phyloP scores from a whole-genome alignment of 140 eudicot species.

The Cichorium intybus region DNA sequence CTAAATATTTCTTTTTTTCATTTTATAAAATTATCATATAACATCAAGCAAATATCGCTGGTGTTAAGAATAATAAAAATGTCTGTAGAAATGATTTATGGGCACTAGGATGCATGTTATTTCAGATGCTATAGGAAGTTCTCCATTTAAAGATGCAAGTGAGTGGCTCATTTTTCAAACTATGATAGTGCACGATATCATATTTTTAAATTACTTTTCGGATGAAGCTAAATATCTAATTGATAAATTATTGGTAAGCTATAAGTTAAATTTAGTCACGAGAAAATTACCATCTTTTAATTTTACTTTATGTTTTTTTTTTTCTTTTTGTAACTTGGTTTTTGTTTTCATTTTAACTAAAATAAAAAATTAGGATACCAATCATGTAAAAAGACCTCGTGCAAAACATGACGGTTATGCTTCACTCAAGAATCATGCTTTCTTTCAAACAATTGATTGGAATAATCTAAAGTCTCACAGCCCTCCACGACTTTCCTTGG shows the following conservation, averaged over 20 bases:
- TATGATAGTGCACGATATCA: slow-evolving; percentile 83
- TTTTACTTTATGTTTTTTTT: neutral
- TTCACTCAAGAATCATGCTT: slow-evolving; percentile 72
- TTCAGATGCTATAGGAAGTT: slow-evolving; percentile 96
- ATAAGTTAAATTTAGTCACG: neutral
- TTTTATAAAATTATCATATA: slow-evolving; percentile 17
- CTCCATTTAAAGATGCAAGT: slow-evolving; percentile 94
- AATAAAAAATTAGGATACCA: slow-evolving; percentile 60
- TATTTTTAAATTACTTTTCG: slow-evolving; percentile 79
- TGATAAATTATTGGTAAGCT: slow-evolving; percentile 67
- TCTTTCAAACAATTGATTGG: slow-evolving; percentile 79
- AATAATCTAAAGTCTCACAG: slow-evolving; percentile 44
- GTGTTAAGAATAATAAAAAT: too few relatives aligned
- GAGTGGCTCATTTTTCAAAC: slow-evolving; percentile 94
- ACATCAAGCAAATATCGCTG: too few relatives aligned
- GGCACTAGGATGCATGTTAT: slow-evolving; percentile 99
- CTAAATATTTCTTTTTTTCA: neutral
- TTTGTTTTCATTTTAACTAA: too few relatives aligned
- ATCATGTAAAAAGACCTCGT: slow-evolving; percentile 90
- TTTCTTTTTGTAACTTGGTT: neutral
- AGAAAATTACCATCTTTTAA: too few relatives aligned
- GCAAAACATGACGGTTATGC: slow-evolving; percentile 85
- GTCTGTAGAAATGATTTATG: slow-evolving; percentile 90
- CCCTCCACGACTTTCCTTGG: slow-evolving; percentile 77
- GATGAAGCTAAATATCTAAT: slow-evolving; percentile 75